phyloP scores from a whole-genome alignment of 768 basidiomycete genomes.

The Dendrothele bispora region DNA sequence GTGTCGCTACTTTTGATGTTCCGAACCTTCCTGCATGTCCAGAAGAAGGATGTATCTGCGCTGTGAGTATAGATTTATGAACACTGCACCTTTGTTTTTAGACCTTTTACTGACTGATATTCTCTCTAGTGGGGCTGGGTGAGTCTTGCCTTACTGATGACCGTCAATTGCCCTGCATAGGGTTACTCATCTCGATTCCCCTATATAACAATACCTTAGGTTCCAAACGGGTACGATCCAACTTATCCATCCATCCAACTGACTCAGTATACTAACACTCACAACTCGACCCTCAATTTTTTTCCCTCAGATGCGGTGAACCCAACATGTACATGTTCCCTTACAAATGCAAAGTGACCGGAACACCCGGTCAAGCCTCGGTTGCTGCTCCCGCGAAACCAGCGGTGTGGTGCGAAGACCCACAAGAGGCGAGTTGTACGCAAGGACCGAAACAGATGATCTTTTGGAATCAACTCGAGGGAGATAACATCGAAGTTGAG shows the following conservation, averaged over 20 bases:
- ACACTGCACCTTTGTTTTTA: neutral
- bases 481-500: too few species aligned
- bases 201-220: too few species aligned
- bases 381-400: constrained; percentile 29
- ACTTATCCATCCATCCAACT: too few species aligned
- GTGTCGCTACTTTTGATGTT: constrained; percentile 40
- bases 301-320: constrained; percentile 35
- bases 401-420: constrained; percentile 42
- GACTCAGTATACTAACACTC: too few species aligned
- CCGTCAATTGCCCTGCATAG: neutral
- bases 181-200: neutral
- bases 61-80: constrained; percentile 27
- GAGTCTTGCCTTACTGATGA: neutral
- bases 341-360: constrained; percentile 39
- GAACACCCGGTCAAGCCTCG: constrained; percentile 25
- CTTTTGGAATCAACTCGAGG: constrained; percentile 42
- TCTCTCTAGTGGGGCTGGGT: constrained; percentile 43
- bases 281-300: neutral
- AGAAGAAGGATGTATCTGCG: constrained; percentile 40
- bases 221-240: constrained; percentile 19
- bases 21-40: constrained; percentile 46
- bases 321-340: constrained; percentile 48
- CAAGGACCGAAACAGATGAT: constrained; percentile 45
- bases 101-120: neutral
- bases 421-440: constrained; percentile 30